Evolutionary conservation across 495 filamentous ascomycete species (phyloP).

Genomic region (Massariosphaeria phaeospora): DNA sequence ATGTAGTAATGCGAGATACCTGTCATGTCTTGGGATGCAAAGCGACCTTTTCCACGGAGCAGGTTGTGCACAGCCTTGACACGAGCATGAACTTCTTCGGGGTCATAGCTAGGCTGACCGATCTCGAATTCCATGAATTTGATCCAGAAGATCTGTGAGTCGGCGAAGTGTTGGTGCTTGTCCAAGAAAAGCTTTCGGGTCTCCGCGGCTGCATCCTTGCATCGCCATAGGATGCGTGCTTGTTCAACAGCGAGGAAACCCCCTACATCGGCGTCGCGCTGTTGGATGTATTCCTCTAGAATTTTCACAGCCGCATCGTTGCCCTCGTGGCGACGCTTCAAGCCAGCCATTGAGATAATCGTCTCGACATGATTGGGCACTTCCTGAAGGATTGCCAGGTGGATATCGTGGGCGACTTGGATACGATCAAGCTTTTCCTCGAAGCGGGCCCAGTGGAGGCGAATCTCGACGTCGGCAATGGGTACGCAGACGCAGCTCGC

Average conservation of each 20-base stretch:
- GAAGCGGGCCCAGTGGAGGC: slow-evolving; percentile 89
- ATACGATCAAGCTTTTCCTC: slow-evolving; percentile 76
- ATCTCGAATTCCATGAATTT: slow-evolving; percentile 87
- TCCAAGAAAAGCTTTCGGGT: slow-evolving; percentile 79
- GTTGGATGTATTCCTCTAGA: slow-evolving; percentile 75
- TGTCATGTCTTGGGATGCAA: slow-evolving; percentile 62
- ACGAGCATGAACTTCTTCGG: slow-evolving; percentile 61
- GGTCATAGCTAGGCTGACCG: slow-evolving; percentile 71
- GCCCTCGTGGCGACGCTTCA: slow-evolving; percentile 77
- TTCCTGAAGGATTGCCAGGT: slow-evolving; percentile 67
- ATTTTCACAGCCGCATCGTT: slow-evolving; percentile 83
- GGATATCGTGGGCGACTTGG: slow-evolving; percentile 76
- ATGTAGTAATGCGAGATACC: slow-evolving; percentile 78
- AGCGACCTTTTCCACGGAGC: slow-evolving; percentile 67
- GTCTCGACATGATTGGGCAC: slow-evolving; percentile 78
- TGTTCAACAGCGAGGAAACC: slow-evolving; percentile 84
- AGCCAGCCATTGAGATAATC: slow-evolving; percentile 81
- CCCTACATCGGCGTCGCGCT: slow-evolving; percentile 67
- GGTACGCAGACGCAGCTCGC: slow-evolving; percentile 80
- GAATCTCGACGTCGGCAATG: slow-evolving; percentile 71
- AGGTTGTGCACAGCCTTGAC: slow-evolving; percentile 79
- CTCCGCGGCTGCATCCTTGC: slow-evolving; percentile 78
- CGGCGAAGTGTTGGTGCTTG: slow-evolving; percentile 78
- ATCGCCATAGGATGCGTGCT: slow-evolving; percentile 85
- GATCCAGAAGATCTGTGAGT: slow-evolving; percentile 87